These are phyloP conservation scores for Lizonia empirigonia DNA, from an alignment of 2,329 filamentous ascomycete species.

Conservation along the genomic window DNA sequence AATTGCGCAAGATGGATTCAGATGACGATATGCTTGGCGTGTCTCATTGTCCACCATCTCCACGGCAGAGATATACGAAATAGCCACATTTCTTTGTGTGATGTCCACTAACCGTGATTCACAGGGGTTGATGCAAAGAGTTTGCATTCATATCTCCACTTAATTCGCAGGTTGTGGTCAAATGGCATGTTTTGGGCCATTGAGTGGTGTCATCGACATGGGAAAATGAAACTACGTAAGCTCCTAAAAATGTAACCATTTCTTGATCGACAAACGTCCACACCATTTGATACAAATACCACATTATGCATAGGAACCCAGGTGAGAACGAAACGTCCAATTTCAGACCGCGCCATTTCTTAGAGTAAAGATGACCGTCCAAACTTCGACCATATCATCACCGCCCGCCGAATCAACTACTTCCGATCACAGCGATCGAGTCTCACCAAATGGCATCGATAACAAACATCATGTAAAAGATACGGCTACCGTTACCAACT, in stretches of 20 bases:
- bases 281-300: not conserved
- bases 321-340: not conserved
- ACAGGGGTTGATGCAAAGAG: not conserved
- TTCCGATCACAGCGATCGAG: constrained; percentile 5
- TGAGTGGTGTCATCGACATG: not conserved
- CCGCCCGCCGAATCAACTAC: not conserved
- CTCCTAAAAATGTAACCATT: not conserved
- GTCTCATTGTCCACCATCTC: constrained; percentile 10
- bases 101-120: constrained; percentile 11
- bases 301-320: not conserved
- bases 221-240: not conserved
- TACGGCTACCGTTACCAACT: constrained; percentile 4
- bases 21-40: constrained; percentile 23
- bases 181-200: not conserved
- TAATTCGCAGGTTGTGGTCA: not conserved
- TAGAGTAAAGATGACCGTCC: not conserved
- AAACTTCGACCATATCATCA: not conserved
- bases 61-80: constrained; percentile 4
- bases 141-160: constrained; percentile 7
- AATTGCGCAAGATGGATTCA: constrained; percentile 12
- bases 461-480: constrained; percentile 8
- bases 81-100: constrained; percentile 7
- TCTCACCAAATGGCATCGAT: constrained; percentile 8
- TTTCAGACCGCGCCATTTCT: not conserved
- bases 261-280: not conserved